Evolutionary conservation across 139 green algal species (phyloP), one percentile per base, ranked within the genome.

Genomic region (Chlamydomonas schloesseri): DNA sequence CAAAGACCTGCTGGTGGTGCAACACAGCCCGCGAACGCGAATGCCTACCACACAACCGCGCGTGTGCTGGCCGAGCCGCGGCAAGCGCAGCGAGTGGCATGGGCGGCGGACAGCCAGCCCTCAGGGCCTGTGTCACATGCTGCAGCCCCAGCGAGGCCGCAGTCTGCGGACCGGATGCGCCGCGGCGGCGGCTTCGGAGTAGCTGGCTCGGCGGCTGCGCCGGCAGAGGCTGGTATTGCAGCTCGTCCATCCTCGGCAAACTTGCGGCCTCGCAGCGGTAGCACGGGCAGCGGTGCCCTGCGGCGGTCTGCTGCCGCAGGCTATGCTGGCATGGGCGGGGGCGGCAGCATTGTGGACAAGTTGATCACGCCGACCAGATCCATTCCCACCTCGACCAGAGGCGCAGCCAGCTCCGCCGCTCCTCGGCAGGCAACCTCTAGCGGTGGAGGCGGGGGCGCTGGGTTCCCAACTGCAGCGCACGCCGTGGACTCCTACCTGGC

Each of bases 311-410:
- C 21, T 31, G 55, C 55, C 20, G 18, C 55, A 11, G 60, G 18
- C 60, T 11, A n/a, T 11, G 60, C 60, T 5, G 60, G 17, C 24
- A 15, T 11, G 8, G 23, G 24, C 21, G 60, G 18, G 13, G 60
- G 21, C 1, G 60, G 60, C 60, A n/a, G 60, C 60, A 71, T 82
- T 17, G 57, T 58, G 13, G 75, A 82, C 23, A 47, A 42, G 3
- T 60, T 82, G 57, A 58, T 72, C 10, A 82, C 75, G 1, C 75
- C 75, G 2, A 82, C 57, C 33, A 82, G 72, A 34, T 67, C 31
- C 42, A 17, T 17, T 15, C 28, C 73, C 53, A n/a, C 60, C 3
- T 23, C 60, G 24, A n/a, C n/a, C n/a, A n/a, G n/a, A n/a, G n/a
- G n/a, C n/a, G n/a, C n/a, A n/a, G n/a, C n/a, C n/a, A n/a, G n/a